phyloP scores from a whole-genome alignment of 208 protist species.

The Phytomonas serpens region DNA sequence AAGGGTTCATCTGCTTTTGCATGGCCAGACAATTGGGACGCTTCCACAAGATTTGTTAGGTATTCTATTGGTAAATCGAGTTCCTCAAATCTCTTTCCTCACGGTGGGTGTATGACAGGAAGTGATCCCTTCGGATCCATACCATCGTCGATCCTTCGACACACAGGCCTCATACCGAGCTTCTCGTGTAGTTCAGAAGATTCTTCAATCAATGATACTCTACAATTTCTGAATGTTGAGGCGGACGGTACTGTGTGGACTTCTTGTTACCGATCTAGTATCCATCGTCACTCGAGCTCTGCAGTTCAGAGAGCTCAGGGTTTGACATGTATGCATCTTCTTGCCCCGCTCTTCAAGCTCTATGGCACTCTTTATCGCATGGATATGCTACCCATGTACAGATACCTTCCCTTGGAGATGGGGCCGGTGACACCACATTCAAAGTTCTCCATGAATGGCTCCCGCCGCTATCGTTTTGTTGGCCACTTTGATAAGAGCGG shows the following conservation, averaged over 20 bases:
- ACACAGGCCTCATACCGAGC: constrained; percentile 40
- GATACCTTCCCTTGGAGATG: constrained; percentile 42
- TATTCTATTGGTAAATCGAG: background rate
- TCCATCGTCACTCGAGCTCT: constrained; percentile 53
- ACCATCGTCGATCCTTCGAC: background rate
- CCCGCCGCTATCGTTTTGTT: constrained; percentile 60
- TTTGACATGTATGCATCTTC: constrained; percentile 24
- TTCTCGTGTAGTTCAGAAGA: constrained; percentile 28
- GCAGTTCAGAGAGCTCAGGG: constrained; percentile 42
- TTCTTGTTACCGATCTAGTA: constrained; percentile 54
- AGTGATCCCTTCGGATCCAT: background rate
- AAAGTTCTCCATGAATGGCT: constrained; percentile 26
- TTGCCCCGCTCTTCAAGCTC: constrained; percentile 40
- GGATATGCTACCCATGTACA: constrained; percentile 51
- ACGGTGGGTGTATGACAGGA: background rate
- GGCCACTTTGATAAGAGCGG: constrained; percentile 34
- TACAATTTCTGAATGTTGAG: constrained; percentile 69
- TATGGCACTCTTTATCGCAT: constrained; percentile 39
- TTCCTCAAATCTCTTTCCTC: background rate
- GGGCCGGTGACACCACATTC: constrained; percentile 39
- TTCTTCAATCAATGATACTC: constrained; percentile 32
- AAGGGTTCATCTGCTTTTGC: background rate
- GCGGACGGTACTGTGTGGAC: constrained; percentile 62
- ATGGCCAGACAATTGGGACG: background rate
- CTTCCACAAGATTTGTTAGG: background rate